Conservation (phyloP, 768 basidiomycete species). For the Xerocomellus intermedius region DNA sequence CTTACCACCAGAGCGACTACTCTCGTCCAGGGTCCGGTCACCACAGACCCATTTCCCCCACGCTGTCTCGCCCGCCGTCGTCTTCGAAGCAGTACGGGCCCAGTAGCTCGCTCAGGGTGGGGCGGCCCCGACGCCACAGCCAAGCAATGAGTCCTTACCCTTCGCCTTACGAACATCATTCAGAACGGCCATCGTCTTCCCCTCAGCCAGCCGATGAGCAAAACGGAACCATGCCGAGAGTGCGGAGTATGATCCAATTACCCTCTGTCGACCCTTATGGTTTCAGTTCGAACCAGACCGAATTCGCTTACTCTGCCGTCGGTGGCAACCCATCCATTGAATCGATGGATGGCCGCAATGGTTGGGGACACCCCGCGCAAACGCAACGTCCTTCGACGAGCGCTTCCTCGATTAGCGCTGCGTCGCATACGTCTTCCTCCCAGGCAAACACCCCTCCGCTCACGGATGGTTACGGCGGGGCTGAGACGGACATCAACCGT, state of each 20-base stretch:
- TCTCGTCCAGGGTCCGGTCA: slow-evolving; percentile 74
- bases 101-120: slow-evolving; percentile 59
- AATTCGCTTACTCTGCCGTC: slow-evolving; percentile 79
- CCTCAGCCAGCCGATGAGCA: slow-evolving; percentile 61
- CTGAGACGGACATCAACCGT: slow-evolving; percentile 76
- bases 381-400: slow-evolving; percentile 65
- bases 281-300: slow-evolving; percentile 65
- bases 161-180: slow-evolving; percentile 70
- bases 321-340: slow-evolving; percentile 41
- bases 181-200: slow-evolving; percentile 68
- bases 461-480: slow-evolving; percentile 55
- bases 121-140: slow-evolving; percentile 74
- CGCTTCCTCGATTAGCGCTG: slow-evolving; percentile 73
- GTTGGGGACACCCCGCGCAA: slow-evolving; percentile 41
- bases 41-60: slow-evolving; percentile 61
- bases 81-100: slow-evolving; percentile 56
- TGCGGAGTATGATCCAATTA: slow-evolving; percentile 81
- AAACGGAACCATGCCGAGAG: slow-evolving; percentile 56
- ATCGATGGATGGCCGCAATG: slow-evolving; percentile 38
- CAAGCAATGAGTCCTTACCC: slow-evolving; percentile 89
- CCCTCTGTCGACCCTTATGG: slow-evolving; percentile 68
- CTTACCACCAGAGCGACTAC: slow-evolving; percentile 52
- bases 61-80: slow-evolving; percentile 65
- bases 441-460: slow-evolving; percentile 82
- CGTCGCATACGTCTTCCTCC: slow-evolving; percentile 73